Evolutionary conservation across 2,329 filamentous ascomycete species (phyloP), one percentile per base, ranked within the genome.

Genomic region (Sporothrix variecibatus): DNA sequence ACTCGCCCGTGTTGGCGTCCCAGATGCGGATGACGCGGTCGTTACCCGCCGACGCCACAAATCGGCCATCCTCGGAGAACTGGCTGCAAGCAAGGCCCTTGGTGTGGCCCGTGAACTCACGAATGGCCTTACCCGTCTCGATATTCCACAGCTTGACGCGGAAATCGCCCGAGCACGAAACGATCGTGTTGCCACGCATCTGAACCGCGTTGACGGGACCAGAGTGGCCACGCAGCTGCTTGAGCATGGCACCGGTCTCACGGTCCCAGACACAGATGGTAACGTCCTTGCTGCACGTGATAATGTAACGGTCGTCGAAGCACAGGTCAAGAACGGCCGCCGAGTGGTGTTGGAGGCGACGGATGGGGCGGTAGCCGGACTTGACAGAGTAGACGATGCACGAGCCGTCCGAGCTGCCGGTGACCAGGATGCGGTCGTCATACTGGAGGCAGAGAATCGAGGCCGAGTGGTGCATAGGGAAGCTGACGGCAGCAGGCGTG

Each of bases 181-280:
- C 95, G 68, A 98, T 91, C 7, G 94, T 92, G 83, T 97, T 95
- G 75, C 94, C 95, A 72, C 95, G 93, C 82, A 99, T 90, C 84
- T 98, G 95, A 5, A 99, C 94, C 1, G 96, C 95, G 80, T 99
- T 99, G 78, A 99, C 96, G 0, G 96, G 96, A 0, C 96, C 96
- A 1, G 90, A 87, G 82, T 99, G 96, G 8, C 95, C 96, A 49
- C 89, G 88, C 68, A 99, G 88, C 79, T 93, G 92, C 79, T 93
- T 93, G 67, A 97, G 83, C 65, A 97, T 86, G 11, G 85, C 84
- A 49, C 94, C 93, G 0, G 93, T 96, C 73, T 89, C 84, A 64
- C 96, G 93, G 80, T 97, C 93, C 95, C 95, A 98, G 31, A 99
- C 91, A 80, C 95, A 97, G 80, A 99, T 97, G 76, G 89, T 95